Percentiles rank a stretch among this genome's conserved stretches.
Conservation (phyloP, 345 rosid species). For the Sisymbrium altissimum region DNA sequence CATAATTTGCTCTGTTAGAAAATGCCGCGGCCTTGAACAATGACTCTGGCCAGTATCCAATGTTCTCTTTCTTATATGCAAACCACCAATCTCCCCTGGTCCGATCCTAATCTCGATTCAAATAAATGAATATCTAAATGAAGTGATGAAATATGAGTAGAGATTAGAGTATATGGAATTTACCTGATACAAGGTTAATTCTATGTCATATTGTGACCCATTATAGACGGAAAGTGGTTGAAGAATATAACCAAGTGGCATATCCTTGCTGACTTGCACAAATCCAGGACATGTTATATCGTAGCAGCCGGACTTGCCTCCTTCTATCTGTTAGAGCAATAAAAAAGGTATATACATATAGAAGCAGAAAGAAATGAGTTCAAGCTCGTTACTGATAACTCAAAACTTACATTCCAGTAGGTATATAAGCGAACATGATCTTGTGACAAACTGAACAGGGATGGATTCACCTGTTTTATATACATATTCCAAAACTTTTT, state of each 20-base stretch:
- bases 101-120: background rate
- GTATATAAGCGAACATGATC: background rate
- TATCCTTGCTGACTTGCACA: slow-evolving; percentile 10
- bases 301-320: background rate
- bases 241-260: background rate
- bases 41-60: slow-evolving; percentile 29
- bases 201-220: background rate
- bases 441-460: background rate
- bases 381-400: background rate
- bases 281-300: slow-evolving; percentile 12
- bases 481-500: background rate
- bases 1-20: background rate
- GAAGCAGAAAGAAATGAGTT: background rate
- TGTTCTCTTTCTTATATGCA: background rate
- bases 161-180: background rate
- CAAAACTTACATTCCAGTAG: slow-evolving; percentile 20
- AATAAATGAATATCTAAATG: background rate
- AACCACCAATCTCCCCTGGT: slow-evolving; percentile 28
- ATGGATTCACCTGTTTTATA: slow-evolving; percentile 14
- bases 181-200: background rate
- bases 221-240: background rate
- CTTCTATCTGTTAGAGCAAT: background rate
- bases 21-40: background rate
- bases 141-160: background rate
- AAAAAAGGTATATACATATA: background rate